Evolutionary conservation across 2,329 filamentous ascomycete species (phyloP).

Genomic region (Penicillium sp.): DNA sequence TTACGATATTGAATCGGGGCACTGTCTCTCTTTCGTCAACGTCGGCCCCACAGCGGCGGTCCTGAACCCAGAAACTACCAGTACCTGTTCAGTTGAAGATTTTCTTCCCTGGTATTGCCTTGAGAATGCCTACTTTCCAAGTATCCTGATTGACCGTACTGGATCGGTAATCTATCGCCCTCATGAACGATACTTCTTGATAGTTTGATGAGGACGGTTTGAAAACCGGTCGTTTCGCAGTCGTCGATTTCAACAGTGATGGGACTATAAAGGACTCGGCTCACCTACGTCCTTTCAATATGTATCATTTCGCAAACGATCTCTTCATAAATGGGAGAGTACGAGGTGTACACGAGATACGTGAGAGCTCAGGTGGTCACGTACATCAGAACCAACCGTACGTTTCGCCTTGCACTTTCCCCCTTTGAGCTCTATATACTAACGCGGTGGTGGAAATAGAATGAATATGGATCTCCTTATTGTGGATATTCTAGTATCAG

Average conservation of each 20-base stretch:
- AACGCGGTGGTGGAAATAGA: too few species aligned
- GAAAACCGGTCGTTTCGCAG: not conserved
- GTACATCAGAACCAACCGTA: too few species aligned
- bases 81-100: not conserved
- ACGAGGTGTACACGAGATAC: too few species aligned
- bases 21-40: not conserved
- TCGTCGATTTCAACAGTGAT: not conserved
- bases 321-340: too few species aligned
- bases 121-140: not conserved
- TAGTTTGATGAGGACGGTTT: not conserved
- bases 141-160: not conserved
- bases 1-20: constrained; percentile 1
- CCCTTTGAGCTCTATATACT: too few species aligned
- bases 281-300: not conserved
- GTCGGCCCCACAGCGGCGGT: not conserved
- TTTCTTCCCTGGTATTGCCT: constrained; percentile 1
- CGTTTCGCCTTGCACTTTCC: too few species aligned
- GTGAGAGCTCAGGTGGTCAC: too few species aligned
- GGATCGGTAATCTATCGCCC: not conserved
- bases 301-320: not conserved
- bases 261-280: not conserved
- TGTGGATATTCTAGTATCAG: too few species aligned
- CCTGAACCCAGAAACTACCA: not conserved
- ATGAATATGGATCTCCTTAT: too few species aligned
- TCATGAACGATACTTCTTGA: not conserved